Conservation (phyloP, 2,329 filamentous ascomycete species). For the Chalaropsis ovoidea region DNA sequence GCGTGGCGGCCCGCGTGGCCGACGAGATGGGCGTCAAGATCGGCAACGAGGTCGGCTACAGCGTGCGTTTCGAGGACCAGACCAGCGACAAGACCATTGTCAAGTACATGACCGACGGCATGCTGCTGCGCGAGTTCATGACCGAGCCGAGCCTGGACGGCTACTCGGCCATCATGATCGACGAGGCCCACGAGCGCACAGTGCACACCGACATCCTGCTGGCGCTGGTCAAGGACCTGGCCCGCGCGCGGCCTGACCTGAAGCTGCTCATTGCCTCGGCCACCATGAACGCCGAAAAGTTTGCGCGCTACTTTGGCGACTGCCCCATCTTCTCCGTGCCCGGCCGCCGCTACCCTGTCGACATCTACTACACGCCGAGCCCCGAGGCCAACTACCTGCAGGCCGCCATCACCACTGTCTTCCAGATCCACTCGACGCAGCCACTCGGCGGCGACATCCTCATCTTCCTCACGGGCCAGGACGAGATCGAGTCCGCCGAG, state of each 20-base stretch:
- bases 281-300: constrained; percentile 88
- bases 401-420: constrained; percentile 83
- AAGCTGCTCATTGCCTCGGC: constrained; percentile 89
- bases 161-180: constrained; percentile 88
- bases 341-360: constrained; percentile 77
- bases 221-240: constrained; percentile 79
- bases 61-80: constrained; percentile 87
- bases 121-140: constrained; percentile 81
- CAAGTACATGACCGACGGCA: constrained; percentile 96
- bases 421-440: constrained; percentile 87
- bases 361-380: constrained; percentile 80
- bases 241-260: constrained; percentile 69
- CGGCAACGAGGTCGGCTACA: constrained; percentile 87
- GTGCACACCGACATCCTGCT: constrained; percentile 84
- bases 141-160: constrained; percentile 73
- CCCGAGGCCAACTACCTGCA: constrained; percentile 91
- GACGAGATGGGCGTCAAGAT: constrained; percentile 87
- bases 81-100: constrained; percentile 84
- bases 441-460: constrained; percentile 71
- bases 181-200: constrained; percentile 92
- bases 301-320: constrained; percentile 82
- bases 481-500: constrained; percentile 86
- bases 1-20: constrained; percentile 87
- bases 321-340: constrained; percentile 93
- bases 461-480: constrained; percentile 89